A percentile compares a stretch with the other conserved stretches of the same genome.
phyloP scores from a whole-genome alignment of 2,329 filamentous ascomycete genomes.

The Mariannaea elegans region DNA sequence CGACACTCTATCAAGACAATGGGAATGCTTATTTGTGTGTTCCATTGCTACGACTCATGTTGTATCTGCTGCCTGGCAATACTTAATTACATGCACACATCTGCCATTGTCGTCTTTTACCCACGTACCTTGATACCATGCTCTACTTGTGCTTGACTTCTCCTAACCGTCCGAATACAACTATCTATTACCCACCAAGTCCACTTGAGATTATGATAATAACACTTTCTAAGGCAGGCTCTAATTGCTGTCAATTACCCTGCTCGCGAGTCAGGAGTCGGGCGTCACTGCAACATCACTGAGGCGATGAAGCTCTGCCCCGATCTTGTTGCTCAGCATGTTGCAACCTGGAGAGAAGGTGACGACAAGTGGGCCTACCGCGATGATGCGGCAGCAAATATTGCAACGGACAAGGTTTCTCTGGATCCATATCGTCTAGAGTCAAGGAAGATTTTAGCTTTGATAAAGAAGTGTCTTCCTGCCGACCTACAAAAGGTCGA shows the following conservation, averaged over 20 bases:
- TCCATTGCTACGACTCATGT: too few relatives aligned
- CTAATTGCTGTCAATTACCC: slow-evolving; percentile 98
- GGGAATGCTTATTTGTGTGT: too few relatives aligned
- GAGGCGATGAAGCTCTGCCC: slow-evolving; percentile 92
- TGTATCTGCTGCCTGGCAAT: too few relatives aligned
- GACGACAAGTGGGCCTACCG: slow-evolving; percentile 93
- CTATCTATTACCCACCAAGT: background rate
- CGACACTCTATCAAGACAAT: too few relatives aligned
- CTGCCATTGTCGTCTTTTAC: too few relatives aligned
- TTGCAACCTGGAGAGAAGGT: slow-evolving; percentile 93
- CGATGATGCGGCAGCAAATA: slow-evolving; percentile 79
- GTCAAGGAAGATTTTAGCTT: slow-evolving; percentile 80
- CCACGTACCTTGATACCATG: too few relatives aligned
- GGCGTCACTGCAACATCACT: slow-evolving; percentile 77
- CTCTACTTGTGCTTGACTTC: background rate
- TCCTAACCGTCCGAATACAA: background rate
- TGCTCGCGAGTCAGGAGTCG: slow-evolving; percentile 82
- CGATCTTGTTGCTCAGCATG: slow-evolving; percentile 85
- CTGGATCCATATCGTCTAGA: slow-evolving; percentile 90
- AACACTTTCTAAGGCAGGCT: slow-evolving; percentile 69
- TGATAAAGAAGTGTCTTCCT: slow-evolving; percentile 79
- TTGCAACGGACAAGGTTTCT: slow-evolving; percentile 91
- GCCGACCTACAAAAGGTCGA: slow-evolving; percentile 76
- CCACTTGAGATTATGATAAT: slow-evolving; percentile 13
- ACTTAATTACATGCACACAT: too few relatives aligned